Base-by-base conservation (phyloP, 306 rosid species). In the Cucurbita maxima region DNA sequence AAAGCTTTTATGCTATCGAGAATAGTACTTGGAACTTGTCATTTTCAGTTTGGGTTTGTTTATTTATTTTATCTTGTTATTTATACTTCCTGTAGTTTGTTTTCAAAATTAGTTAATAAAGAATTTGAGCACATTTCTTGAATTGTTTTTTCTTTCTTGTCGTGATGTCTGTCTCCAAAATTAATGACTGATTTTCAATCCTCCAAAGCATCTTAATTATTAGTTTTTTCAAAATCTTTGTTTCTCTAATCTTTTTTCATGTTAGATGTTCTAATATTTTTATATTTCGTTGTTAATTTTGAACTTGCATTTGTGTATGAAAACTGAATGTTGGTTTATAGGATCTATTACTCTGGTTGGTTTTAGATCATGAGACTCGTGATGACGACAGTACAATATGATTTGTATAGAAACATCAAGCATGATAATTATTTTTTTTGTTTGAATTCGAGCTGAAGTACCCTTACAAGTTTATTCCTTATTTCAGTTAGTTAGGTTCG, bases 401-500 rank as follows among this genome's bases (percentile, higher is more conserved):
- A 67, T 67, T 45, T 43, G 18, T 22, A 45, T 45, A 20, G 10
- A 67, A 45, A 45, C 13, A 44, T 20, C 56, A 45, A 19, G 41
- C 73, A 19, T 45, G 15, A 7, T 13, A 14, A 67, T 22, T 45
- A 11, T 14, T 36, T 59, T 12, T 43, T 34, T 36, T 60, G 67
- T 34, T 60, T 36, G 69, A 61, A 61, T 61, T 1, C 12, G 4
- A 37, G 43, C 20, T 61, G 7, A 59, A 67, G 56, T n/a, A 67
- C 40, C 37, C 73, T 68, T 47, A 74, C 83, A 37, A 72, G 1
- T 47, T 58, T 44, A 66, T 78, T 83, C 69, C 47, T 77, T 82
- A 79, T 37, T 91, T 87, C 70, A 94, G 97, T 81, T 94, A 82
- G 87, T 94, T 79, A 85, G 96, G 69, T 79, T 87, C 78, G 83